phyloP scores from a whole-genome alignment of 352 stramenopile species.

The Phytophthora rubi region DNA sequence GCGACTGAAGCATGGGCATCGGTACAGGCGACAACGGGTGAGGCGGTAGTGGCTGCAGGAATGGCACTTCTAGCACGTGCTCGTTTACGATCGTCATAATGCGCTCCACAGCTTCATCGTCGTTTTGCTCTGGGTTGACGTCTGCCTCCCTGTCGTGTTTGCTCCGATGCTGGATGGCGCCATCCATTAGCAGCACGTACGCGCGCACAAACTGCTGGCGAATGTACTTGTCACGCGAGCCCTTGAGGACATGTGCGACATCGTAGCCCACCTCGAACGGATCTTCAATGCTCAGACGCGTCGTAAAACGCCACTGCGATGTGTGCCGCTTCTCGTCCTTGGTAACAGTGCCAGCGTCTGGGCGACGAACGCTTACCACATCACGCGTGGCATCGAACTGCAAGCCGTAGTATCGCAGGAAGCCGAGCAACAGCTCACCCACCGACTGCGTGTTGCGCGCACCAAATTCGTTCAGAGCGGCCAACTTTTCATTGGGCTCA shows the following conservation, averaged over 20 bases:
- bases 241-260: constrained; percentile 96
- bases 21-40: constrained; percentile 33
- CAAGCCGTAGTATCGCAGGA: constrained; percentile 78
- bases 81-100: constrained; percentile 52
- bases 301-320: constrained; percentile 78
- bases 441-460: constrained; percentile 57
- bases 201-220: constrained; percentile 82
- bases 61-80: constrained; percentile 50
- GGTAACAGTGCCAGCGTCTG: constrained; percentile 54
- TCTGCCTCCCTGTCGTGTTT: constrained; percentile 14
- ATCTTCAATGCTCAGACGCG: constrained; percentile 95
- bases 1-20: constrained; percentile 18
- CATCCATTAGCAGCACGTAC: constrained; percentile 67
- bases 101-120: constrained; percentile 28
- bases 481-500: constrained; percentile 54
- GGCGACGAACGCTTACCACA: constrained; percentile 75
- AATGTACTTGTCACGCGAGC: constrained; percentile 86
- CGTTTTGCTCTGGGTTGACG: neutral
- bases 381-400: constrained; percentile 72
- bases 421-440: constrained; percentile 75
- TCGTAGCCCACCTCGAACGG: constrained; percentile 99
- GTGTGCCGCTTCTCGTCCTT: constrained; percentile 81
- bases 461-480: constrained; percentile 48
- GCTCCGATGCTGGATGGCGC: constrained; percentile 35
- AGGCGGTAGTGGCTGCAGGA: constrained; percentile 35